A percentile compares a stretch with the other conserved stretches of the same genome.
phyloP scores from a whole-genome alignment of 116 monocot genomes.

The Posidonia oceanica region DNA sequence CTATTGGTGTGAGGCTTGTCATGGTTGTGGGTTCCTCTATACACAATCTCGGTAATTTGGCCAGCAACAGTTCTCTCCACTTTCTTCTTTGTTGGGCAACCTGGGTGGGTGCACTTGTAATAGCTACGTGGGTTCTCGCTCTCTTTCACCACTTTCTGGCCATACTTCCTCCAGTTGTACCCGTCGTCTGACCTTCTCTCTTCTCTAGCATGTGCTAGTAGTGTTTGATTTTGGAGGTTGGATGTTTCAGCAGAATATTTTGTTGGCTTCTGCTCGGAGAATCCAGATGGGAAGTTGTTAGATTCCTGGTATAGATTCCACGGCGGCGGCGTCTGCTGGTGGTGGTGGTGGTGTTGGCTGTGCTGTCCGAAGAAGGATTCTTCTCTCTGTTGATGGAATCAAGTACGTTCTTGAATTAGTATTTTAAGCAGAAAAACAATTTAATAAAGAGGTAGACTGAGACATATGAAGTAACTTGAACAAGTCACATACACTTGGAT shows the following conservation, averaged over 20 bases:
- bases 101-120: constrained; percentile 83
- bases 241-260: background rate
- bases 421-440: background rate
- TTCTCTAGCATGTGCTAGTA: background rate
- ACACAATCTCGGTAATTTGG: constrained; percentile 66
- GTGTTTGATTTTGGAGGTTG: background rate
- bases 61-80: constrained; percentile 60
- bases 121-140: constrained; percentile 91
- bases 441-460: background rate
- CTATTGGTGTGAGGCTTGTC: constrained; percentile 48
- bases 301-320: no score
- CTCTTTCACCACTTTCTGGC: constrained; percentile 82
- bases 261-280: background rate
- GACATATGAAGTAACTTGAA: no score
- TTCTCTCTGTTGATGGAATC: no score
- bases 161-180: constrained; percentile 87
- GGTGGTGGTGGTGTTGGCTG: no score
- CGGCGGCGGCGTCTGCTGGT: no score
- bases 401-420: no score
- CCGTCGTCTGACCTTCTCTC: constrained; percentile 54
- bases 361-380: no score
- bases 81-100: constrained; percentile 82
- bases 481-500: constrained; percentile 7
- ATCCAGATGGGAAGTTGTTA: background rate
- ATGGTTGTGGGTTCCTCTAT: constrained; percentile 71